These are phyloP conservation scores for Oidiodendron maius DNA, from an alignment of 495 filamentous ascomycete species.

Conservation along the genomic window DNA sequence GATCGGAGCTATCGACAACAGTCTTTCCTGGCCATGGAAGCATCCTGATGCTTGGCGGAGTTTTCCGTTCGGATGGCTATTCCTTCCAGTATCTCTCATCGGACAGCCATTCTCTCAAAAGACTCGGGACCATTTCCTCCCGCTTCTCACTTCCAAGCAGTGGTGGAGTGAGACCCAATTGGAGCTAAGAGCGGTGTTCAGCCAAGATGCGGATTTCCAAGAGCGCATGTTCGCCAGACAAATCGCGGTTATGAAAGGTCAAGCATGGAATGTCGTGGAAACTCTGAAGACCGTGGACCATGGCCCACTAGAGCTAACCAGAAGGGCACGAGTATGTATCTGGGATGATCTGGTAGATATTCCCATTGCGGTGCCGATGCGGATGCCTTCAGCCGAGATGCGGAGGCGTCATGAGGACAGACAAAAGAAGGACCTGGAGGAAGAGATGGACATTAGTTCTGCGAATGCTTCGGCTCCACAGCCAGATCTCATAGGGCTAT, in stretches of 20 bases:
- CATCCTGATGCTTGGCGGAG: constrained; percentile 89
- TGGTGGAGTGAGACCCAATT: constrained; percentile 98
- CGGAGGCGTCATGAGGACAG: constrained; percentile 49
- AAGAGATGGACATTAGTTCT: constrained; percentile 87
- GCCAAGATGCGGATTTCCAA: constrained; percentile 90
- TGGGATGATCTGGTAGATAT: constrained; percentile 98
- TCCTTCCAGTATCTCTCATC: constrained; percentile 92
- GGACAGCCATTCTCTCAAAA: constrained; percentile 92
- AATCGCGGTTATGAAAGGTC: constrained; percentile 98
- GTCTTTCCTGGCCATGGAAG: constrained; percentile 98
- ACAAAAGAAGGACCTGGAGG: constrained; percentile 30
- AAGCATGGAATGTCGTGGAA: constrained; percentile 98
- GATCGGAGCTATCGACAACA: constrained; percentile 95
- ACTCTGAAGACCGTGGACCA: constrained; percentile 89
- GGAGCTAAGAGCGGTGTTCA: constrained; percentile 75
- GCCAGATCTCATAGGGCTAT: constrained; percentile 70
- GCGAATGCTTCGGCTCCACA: constrained; percentile 53
- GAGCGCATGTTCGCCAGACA: constrained; percentile 96
- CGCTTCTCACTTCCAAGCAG: constrained; percentile 81
- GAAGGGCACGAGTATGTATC: constrained; percentile 84
- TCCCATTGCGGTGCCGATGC: constrained; percentile 85
- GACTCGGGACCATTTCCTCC: constrained; percentile 89
- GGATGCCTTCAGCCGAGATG: constrained; percentile 72
- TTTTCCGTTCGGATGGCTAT: constrained; percentile 98
- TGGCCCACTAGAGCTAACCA: constrained; percentile 87